Base-by-base conservation (phyloP, 2,329 filamentous ascomycete genomes). In the Sclerotinia glacialis region DNA sequence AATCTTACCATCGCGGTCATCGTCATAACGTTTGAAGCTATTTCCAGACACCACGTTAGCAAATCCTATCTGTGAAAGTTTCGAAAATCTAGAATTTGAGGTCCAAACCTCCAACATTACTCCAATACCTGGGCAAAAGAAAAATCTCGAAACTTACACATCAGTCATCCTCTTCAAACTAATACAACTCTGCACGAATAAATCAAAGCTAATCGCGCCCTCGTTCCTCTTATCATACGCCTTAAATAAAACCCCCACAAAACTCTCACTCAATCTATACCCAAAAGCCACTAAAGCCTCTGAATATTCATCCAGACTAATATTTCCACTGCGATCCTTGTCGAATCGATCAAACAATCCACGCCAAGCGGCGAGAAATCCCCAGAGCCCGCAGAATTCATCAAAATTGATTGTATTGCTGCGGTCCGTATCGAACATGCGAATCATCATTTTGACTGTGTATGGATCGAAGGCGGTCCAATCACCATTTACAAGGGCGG, bases 391-490 rank as follows among this genome's bases (percentile, higher is more conserved):
- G 76, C 93, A 96, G 78, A 99, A 99, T 79, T 98, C 95, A 71
- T 95, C 89, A 78, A 97, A 98, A 69, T 90, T 93, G 77, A 99
- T 96, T 18, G 90, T 91, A 62, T 93, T 93, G 69, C 86, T 90
- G 73, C 91, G 89, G 79, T 97, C 91, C 67, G 90, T 91, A 80
- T 98, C 94, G 80, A 99, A 99, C 95, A 99, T 98, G 76, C 93
- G 90, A 72, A 99, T 97, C 93, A 99, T 97, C 92, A 98, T 97
- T 75, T 90, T 90, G 71, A 98, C 93, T 1, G 95, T 99, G 74
- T 97, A 91, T 5, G 88, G 85, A 78, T 99, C 93, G 78, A 99
- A 99, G 5, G 92, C 86, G 1, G 92, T 92, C 86, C 92, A 97
- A 82, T 99, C 95, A 65, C 93, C 94, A 76, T 99, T 99, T 68